A percentile compares a stretch with the other conserved stretches of the same genome.
Evolutionary conservation across 768 basidiomycete species (phyloP).

Genomic region (Serendipita indica): DNA sequence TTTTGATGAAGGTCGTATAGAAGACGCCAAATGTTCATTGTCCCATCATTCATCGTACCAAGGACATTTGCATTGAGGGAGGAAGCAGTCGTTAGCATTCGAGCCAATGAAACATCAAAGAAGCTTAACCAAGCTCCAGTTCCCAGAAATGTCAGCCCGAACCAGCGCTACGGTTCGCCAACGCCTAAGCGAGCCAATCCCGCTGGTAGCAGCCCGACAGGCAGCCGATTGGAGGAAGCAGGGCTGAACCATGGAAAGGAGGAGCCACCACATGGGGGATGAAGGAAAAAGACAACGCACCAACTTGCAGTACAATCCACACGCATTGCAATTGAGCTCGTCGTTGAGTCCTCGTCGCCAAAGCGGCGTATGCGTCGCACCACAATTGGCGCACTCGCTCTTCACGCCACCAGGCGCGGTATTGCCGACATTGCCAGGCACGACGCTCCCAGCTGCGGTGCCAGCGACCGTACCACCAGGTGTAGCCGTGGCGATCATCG

Average conservation of each 20-base stretch:
- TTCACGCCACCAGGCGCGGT: slow-evolving; percentile 46
- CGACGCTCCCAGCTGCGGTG: neutral
- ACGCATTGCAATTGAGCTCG: slow-evolving; percentile 80
- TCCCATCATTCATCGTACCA: too few species aligned
- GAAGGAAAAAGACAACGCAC: slow-evolving; percentile 28
- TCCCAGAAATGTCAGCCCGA: too few species aligned
- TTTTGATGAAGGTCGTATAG: neutral
- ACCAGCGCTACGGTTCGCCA: too few species aligned
- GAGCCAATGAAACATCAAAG: too few species aligned
- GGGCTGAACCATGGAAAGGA: slow-evolving; percentile 3
- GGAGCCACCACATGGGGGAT: neutral
- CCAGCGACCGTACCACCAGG: neutral
- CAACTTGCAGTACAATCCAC: slow-evolving; percentile 75
- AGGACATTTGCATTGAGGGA: too few species aligned
- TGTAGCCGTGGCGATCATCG: neutral
- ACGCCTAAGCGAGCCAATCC: neutral
- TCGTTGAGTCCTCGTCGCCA: slow-evolving; percentile 80
- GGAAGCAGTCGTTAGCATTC: too few species aligned
- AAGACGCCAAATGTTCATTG: slow-evolving; percentile 4
- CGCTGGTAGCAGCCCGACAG: neutral
- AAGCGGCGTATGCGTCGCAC: slow-evolving; percentile 75
- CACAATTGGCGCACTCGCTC: slow-evolving; percentile 79
- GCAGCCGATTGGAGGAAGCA: slow-evolving; percentile 6
- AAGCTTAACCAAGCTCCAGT: too few species aligned
- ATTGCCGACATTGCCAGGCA: slow-evolving; percentile 18